Base-by-base conservation (phyloP, 768 basidiomycete genomes). In the Dendrothele bispora region DNA sequence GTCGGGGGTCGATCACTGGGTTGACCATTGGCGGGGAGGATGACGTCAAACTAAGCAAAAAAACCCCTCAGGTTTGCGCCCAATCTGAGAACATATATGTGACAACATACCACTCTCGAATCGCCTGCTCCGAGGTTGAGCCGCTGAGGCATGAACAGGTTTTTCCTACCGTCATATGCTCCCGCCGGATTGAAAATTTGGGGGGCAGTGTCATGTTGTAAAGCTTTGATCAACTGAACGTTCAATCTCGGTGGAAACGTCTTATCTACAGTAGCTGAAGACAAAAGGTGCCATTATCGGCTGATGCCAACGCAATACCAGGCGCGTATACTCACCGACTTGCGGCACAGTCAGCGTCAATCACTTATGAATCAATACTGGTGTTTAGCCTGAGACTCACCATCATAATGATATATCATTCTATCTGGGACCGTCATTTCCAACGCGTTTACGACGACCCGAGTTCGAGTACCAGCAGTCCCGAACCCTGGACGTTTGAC, bases 331-430 rank as follows among this genome's bases (percentile, higher is more conserved):
- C 45, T 21, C 22, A 49, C 48, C 32, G 39, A 49, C 49, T 41
- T 36, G 36, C 8, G 15, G 18, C 14, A 15, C 21, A 43, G 27
- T 29, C 35, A 47, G 24, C 30, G 30, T 43, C 27, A 15, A 32
- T 7, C 6, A 8, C 14, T 17, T 14, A 32, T 15, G 4, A 6
- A 35, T 40, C 7, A 29, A 14, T 34, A 39, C 12, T 30, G 25
- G 35, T n/a, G n/a, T n/a, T n/a, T n/a, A 44, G 25, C 37, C 39
- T 43, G 48, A 46, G 1, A 64, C 79, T 46, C 52, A 83, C 84
- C 81, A 57, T 90, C 87, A 52, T 90, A 89, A 46, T 90, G 88
- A 43, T 79, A 73, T n/a, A 90, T 84, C 3, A 73, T 73, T 0
- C 58, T 62, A 11, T 83, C 70, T 0, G 83, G 76, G 2, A 84